Percentiles rank a stretch among this genome's conserved stretches.
These are phyloP conservation scores for Penicillium fimorum DNA, from an alignment of 495 filamentous ascomycete species.

Conservation along the genomic window DNA sequence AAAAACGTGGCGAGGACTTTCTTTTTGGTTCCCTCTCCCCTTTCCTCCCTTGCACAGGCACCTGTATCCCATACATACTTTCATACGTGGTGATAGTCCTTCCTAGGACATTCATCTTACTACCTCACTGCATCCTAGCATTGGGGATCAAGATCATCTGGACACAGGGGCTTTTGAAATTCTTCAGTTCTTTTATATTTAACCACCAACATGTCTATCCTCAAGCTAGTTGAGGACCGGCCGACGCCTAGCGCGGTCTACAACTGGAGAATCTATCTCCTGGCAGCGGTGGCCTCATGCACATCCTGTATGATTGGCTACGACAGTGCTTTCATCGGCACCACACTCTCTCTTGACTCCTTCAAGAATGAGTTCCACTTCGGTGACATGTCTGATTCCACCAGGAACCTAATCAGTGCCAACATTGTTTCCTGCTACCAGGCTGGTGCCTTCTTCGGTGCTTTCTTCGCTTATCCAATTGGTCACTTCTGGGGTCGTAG, in stretches of 20 bases:
- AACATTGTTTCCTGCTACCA: slow-evolving; percentile 72
- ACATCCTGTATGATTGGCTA: slow-evolving; percentile 76
- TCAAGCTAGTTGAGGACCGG: slow-evolving; percentile 64
- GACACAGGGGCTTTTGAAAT: neutral
- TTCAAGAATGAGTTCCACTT: slow-evolving; percentile 64
- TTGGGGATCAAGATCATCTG: slow-evolving; percentile 9
- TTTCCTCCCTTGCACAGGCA: neutral
- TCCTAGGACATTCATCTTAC: neutral
- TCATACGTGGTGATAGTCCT: slow-evolving; percentile 1
- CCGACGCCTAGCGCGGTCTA: slow-evolving; percentile 68
- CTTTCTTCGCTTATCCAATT: slow-evolving; percentile 55
- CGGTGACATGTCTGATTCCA: slow-evolving; percentile 32
- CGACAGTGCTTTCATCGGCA: slow-evolving; percentile 72
- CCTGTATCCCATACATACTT: neutral
- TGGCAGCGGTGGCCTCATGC: slow-evolving; percentile 66
- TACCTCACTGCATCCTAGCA: slow-evolving; percentile 11
- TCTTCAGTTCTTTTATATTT: neutral
- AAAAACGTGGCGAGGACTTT: slow-evolving; percentile 6
- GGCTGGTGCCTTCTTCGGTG: slow-evolving; percentile 66
- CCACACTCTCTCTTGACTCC: slow-evolving; percentile 62
- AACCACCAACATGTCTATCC: slow-evolving; percentile 52
- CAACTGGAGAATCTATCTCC: slow-evolving; percentile 72
- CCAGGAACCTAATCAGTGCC: slow-evolving; percentile 55
- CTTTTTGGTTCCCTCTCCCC: slow-evolving; percentile 4
- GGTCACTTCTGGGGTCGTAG: slow-evolving; percentile 57